Conservation (phyloP, 2,329 filamentous ascomycete species). For the Neonectria coccinea region DNA sequence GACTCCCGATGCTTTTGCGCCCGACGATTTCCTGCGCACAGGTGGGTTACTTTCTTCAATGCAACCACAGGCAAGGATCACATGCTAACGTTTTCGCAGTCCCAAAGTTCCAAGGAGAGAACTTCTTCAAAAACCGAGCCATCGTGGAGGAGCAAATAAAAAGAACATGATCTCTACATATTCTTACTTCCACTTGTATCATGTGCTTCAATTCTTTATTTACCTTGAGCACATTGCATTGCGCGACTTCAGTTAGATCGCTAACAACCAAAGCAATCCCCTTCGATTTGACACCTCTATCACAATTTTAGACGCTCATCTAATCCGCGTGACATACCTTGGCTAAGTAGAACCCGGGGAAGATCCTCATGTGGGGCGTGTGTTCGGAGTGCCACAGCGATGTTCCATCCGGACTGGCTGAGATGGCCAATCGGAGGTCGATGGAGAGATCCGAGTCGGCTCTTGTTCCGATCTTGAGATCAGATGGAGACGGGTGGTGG, state of each 20-base stretch:
- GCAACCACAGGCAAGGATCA: background rate
- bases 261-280: too few relatives aligned
- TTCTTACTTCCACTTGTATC: background rate
- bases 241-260: too few relatives aligned
- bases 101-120: constrained; percentile 56
- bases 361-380: too few relatives aligned
- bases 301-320: too few relatives aligned
- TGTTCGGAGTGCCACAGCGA: background rate
- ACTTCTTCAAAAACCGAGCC: constrained; percentile 57
- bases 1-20: constrained; percentile 59
- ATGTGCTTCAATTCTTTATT: too few relatives aligned
- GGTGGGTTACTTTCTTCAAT: constrained; percentile 43
- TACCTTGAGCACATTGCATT: too few relatives aligned
- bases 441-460: background rate
- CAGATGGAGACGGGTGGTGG: background rate
- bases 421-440: background rate
- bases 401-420: background rate
- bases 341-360: too few relatives aligned
- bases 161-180: background rate
- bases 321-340: too few relatives aligned
- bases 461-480: background rate
- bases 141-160: constrained; percentile 51
- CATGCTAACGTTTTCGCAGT: constrained; percentile 25
- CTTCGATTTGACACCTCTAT: too few relatives aligned
- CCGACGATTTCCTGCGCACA: constrained; percentile 54